Evolutionary conservation across 768 basidiomycete species (phyloP).

Genomic region (Amanita thiersii): DNA sequence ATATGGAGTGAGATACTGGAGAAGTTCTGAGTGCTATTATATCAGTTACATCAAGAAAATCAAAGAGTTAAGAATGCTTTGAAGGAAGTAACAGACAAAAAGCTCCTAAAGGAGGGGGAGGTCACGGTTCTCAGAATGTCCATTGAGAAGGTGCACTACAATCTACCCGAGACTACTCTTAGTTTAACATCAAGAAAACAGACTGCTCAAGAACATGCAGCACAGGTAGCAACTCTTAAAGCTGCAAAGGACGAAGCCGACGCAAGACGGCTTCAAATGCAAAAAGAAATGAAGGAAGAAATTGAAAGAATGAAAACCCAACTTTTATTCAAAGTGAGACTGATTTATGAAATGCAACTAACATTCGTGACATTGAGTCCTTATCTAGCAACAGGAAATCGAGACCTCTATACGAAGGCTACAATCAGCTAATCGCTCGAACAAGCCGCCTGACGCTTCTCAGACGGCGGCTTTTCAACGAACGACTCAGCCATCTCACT

Average conservation of each 20-base stretch:
- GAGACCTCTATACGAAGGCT: slow-evolving; percentile 48
- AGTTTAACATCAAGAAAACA: slow-evolving; percentile 17
- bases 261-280: slow-evolving; percentile 41
- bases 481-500: slow-evolving; percentile 13
- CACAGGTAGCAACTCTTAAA: slow-evolving; percentile 48
- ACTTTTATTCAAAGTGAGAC: slow-evolving; percentile 56
- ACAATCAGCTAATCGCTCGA: slow-evolving; percentile 36
- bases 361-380: slow-evolving; percentile 8
- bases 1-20: not conserved
- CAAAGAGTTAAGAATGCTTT: slow-evolving; percentile 34
- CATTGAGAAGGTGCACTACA: slow-evolving; percentile 51
- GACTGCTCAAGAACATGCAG: slow-evolving; percentile 51
- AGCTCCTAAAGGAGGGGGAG: slow-evolving; percentile 61
- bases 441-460: slow-evolving; percentile 20
- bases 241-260: slow-evolving; percentile 56
- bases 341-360: not conserved
- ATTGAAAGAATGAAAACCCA: slow-evolving; percentile 65
- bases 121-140: slow-evolving; percentile 55
- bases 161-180: not conserved
- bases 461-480: slow-evolving; percentile 16
- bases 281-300: slow-evolving; percentile 59
- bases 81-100: slow-evolving; percentile 39
- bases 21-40: not conserved
- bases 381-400: slow-evolving; percentile 55
- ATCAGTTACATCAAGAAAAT: slow-evolving; percentile 46